Conservation (phyloP, 192 early-diverging fungal genomes). For the Geranomyces michiganensis region DNA sequence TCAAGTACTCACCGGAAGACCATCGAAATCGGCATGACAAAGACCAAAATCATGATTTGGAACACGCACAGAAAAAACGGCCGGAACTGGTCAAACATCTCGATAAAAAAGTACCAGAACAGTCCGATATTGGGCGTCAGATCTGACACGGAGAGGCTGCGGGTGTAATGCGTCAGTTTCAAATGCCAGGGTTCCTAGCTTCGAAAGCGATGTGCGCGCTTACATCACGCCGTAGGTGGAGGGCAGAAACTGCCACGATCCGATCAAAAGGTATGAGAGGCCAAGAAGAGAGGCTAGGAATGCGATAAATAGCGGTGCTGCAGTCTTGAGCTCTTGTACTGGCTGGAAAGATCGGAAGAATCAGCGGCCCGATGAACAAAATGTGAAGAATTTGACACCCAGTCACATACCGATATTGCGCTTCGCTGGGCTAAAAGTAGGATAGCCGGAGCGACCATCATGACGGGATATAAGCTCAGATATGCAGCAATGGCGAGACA, state of each 20-base stretch:
- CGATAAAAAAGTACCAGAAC: constrained; percentile 99
- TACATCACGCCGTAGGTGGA: constrained; percentile 77
- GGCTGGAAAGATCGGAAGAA: neutral
- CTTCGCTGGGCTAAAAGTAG: constrained; percentile 46
- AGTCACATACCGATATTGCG: neutral
- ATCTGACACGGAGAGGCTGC: constrained; percentile 76
- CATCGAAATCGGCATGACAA: constrained; percentile 80
- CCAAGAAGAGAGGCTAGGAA: constrained; percentile 54
- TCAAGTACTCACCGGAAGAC: constrained; percentile 64
- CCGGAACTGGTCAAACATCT: constrained; percentile 99
- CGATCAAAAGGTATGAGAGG: constrained; percentile 62
- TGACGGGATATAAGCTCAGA: constrained; percentile 82
- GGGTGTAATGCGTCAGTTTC: constrained; percentile 26
- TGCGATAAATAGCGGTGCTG: constrained; percentile 37
- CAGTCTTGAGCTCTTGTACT: constrained; percentile 15
- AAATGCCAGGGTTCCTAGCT: constrained; percentile 21
- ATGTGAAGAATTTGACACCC: neutral
- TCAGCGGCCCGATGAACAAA: no score
- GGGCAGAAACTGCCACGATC: constrained; percentile 71
- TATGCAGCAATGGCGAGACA: constrained; percentile 81
- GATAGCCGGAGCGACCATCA: constrained; percentile 69
- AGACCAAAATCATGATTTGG: constrained; percentile 91
- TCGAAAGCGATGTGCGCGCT: constrained; percentile 22
- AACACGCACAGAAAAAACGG: constrained; percentile 91
- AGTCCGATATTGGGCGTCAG: constrained; percentile 95